Evolutionary conservation across 768 basidiomycete genomes (phyloP).

Genomic region (Bullera alba): DNA sequence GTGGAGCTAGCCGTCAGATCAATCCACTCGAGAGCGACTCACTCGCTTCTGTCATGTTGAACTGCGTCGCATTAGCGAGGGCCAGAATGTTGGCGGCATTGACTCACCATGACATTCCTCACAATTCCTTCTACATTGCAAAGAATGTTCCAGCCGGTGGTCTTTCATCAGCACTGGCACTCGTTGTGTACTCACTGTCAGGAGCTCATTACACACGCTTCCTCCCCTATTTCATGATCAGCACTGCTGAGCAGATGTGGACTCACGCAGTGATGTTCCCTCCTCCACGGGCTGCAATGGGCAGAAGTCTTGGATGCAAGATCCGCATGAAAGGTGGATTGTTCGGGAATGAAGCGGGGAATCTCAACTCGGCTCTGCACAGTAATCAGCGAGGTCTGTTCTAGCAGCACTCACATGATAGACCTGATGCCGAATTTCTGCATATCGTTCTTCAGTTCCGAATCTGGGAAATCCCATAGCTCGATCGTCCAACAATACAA

Average conservation of each 20-base stretch:
- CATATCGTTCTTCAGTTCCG: conserved; percentile 49
- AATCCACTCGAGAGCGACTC: neutral
- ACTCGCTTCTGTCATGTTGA: conserved; percentile 30
- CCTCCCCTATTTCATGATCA: conserved; percentile 9
- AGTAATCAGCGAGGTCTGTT: neutral
- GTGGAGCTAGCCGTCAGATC: conserved; percentile 3
- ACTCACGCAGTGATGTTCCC: conserved; percentile 25
- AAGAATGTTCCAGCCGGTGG: conserved; percentile 30
- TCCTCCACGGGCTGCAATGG: conserved; percentile 53
- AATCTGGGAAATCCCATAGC: conserved; percentile 28
- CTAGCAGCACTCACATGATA: conserved; percentile 48
- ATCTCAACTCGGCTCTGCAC: conserved; percentile 58
- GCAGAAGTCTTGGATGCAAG: conserved; percentile 64
- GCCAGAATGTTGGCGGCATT: neutral
- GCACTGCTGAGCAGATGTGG: neutral
- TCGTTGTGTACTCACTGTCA: conserved; percentile 10
- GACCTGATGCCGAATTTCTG: conserved; percentile 55
- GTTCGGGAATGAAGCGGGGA: conserved; percentile 60
- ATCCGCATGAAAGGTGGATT: conserved; percentile 71
- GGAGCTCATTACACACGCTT: conserved; percentile 30
- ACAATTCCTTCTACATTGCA: conserved; percentile 28
- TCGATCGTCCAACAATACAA: conserved; percentile 48
- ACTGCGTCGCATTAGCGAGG: neutral
- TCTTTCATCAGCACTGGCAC: neutral
- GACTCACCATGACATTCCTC: conserved; percentile 26